Evolutionary conservation across 2,329 filamentous ascomycete species (phyloP), one percentile per base, ranked within the genome.

Genomic region (Ambrosiella xylebori): DNA sequence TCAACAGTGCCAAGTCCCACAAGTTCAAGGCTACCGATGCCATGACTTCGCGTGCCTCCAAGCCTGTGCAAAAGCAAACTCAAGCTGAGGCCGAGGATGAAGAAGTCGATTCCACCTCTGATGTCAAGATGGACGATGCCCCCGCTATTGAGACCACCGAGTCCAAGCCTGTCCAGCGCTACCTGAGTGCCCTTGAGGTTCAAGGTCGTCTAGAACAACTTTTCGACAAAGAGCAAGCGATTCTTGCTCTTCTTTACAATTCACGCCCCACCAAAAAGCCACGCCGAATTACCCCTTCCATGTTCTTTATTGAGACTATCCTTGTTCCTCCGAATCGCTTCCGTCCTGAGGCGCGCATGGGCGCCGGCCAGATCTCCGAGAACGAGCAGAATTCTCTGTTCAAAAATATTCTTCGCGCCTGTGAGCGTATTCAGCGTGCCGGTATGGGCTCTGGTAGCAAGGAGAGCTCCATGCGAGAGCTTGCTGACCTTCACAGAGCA

Each of bases 241-340:
- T 98, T 38, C 69, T 98, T 49, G 77, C 82, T 13, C 75, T 96
- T n/a, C 73, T 98, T 3, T 98, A 96, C 71, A 85, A 83, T 66
- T 85, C 87, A 15, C 82, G 85, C 59, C 81, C 84, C 3, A 68
- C 69, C 7, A 82, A 80, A 66, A 79, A 76, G 58, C 71, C 75
- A 41, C 71, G 71, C 6, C 73, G 73, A 15, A 74, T 88, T n/a
- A 81, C 74, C 1, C 80, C 88, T 1, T 86, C 95, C 63, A 95
- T 97, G 83, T 97, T 98, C 71, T 98, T 98, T 71, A 76, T 97
- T 59, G 83, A 86, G 59, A 84, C 82, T 40, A 74, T 98, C 56
- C 75, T 97, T 12, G 88, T 98, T 0, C 89, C 94, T 1, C 93
- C 93, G 1, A 98, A 95, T 68, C 85, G 84, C 64, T 98, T 85